Evolutionary conservation across 108 stramenopile species (phyloP).

Genomic region (Skeletonema potamos): DNA sequence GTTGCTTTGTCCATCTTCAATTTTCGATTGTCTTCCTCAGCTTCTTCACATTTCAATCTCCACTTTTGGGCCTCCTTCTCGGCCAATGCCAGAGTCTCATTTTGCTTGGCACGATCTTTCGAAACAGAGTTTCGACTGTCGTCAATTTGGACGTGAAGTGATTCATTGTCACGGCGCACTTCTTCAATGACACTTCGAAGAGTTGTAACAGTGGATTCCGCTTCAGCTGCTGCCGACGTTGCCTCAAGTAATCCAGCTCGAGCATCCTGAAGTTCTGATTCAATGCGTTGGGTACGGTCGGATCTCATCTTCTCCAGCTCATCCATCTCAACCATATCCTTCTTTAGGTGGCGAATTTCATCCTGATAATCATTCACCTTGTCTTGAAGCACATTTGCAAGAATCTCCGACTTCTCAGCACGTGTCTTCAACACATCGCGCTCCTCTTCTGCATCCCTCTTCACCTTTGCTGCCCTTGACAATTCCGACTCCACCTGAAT

Average conservation of each 20-base stretch:
- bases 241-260: slow-evolving; percentile 48
- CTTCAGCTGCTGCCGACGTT: slow-evolving; percentile 53
- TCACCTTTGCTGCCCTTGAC: slow-evolving; percentile 32
- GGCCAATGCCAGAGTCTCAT: slow-evolving; percentile 40
- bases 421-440: slow-evolving; percentile 26
- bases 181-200: slow-evolving; percentile 55
- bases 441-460: slow-evolving; percentile 40
- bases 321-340: slow-evolving; percentile 44
- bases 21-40: slow-evolving; percentile 49
- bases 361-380: slow-evolving; percentile 38
- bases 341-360: slow-evolving; percentile 38
- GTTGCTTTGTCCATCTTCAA: slow-evolving; percentile 47
- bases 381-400: slow-evolving; percentile 25
- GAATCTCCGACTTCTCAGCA: slow-evolving; percentile 25
- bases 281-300: slow-evolving; percentile 43
- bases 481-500: slow-evolving; percentile 59
- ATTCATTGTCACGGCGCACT: slow-evolving; percentile 55
- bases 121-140: slow-evolving; percentile 13
- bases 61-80: slow-evolving; percentile 59
- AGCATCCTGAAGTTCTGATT: slow-evolving; percentile 51
- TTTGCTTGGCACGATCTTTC: slow-evolving; percentile 47
- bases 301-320: slow-evolving; percentile 53
- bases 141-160: slow-evolving; percentile 53
- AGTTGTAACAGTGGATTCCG: slow-evolving; percentile 53
- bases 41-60: slow-evolving; percentile 54